Evolutionary conservation across 2,329 filamentous ascomycete genomes (phyloP), one percentile per base, ranked within the genome.

Genomic region (Neocatenulostroma microsporum): DNA sequence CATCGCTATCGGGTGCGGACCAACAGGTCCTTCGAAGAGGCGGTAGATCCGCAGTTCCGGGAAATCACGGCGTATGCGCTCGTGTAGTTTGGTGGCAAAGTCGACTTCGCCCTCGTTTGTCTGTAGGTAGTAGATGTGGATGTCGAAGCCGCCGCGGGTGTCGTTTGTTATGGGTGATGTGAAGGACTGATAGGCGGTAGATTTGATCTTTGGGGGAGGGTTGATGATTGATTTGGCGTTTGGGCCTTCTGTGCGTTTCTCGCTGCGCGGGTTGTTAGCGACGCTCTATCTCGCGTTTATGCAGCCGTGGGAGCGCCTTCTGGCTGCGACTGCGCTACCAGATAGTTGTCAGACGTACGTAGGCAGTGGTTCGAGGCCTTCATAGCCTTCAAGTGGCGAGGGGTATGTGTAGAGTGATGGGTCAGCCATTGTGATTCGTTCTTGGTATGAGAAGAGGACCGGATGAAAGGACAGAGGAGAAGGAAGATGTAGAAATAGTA

Each of bases 1-100:
- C 86, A 94, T 94, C 35, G 79, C 82, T 1, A 86, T 61, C 0
- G 82, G 80, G 58, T 94, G 87, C 1, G 87, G 87, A 0, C 87
- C 88, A 19, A 94, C 62, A 0, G 87, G 85, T 11, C 66, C 62
- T 47, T 91, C 81, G 74, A 77, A 93, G 47, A 94, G 67, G 11
- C 62, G 69, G 58, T 94, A 94, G 50, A 93, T 81, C 36, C 86
- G 74, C 13, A 94, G 68, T 57, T 94, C 87, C 7, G 87, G 86
- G 54, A 94, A 94, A 64, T 94, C 86, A 41, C 79, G 71, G 32
- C 86, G 69, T 47, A 94, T 84, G 9, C 86, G 72, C 54, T 88
- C 77, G 73, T 81, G 84, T 0, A 94, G 68, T 29, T 82, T 78
- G 19, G 63, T 69, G 1, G 86, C 86, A 54, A 81, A 89, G 23